A percentile compares a stretch with the other conserved stretches of the same genome.
Evolutionary conservation across 345 rosid species (phyloP).

Genomic region (Syzygium oleosum): DNA sequence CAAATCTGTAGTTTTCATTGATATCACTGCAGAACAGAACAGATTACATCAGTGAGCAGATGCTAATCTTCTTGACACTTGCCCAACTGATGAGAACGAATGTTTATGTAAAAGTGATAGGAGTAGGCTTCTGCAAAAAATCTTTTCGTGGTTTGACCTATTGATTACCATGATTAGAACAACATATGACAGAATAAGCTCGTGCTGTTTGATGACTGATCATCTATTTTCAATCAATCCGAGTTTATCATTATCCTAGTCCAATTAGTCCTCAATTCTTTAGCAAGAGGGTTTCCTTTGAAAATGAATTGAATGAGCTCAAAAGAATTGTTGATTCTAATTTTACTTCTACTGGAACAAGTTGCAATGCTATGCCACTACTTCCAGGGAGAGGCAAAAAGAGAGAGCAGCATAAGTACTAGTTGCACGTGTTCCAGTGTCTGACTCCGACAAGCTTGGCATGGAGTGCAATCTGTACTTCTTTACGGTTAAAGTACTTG

Average conservation of each 20-base stretch:
- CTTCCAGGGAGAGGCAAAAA: not conserved
- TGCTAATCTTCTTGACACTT: not conserved
- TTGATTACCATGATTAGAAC: not conserved
- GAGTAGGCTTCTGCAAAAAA: not conserved
- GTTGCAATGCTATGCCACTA: not conserved
- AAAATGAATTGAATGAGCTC: not conserved
- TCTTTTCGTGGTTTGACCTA: not conserved
- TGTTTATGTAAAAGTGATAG: not conserved
- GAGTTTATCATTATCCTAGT: not conserved
- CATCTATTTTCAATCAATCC: not conserved
- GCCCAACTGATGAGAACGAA: not conserved
- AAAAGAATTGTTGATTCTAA: not conserved
- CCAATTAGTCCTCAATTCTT: not conserved
- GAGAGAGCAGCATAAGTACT: slow-evolving; percentile 7
- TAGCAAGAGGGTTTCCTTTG: not conserved
- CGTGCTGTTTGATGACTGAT: not conserved
- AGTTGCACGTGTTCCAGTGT: slow-evolving; percentile 25
- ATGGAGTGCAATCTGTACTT: slow-evolving; percentile 36
- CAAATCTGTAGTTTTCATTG: not conserved
- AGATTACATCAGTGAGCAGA: not conserved
- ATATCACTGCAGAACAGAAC: not conserved
- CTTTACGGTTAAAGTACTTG: slow-evolving; percentile 35
- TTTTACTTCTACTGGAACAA: not conserved
- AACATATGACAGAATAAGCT: not conserved
- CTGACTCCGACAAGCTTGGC: slow-evolving; percentile 24